Evolutionary conservation across 2,329 filamentous ascomycete species (phyloP).

Genomic region (Alternaria conjuncta): DNA sequence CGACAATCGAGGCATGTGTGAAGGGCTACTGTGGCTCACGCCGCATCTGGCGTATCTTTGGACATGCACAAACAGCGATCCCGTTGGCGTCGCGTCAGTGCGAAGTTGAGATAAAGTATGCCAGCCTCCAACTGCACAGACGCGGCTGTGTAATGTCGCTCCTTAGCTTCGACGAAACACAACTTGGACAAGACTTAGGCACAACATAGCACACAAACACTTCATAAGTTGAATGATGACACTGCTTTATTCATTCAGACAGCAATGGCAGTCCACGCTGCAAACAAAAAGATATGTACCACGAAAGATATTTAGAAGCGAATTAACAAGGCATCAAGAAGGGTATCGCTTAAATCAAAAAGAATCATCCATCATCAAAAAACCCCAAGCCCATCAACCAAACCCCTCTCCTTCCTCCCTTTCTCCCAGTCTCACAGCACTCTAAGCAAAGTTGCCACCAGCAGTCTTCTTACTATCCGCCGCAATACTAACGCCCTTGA

Average conservation of each 20-base stretch:
- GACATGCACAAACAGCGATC: neutral
- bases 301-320: neutral
- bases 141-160: neutral
- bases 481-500: constrained; percentile 59
- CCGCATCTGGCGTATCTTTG: too few relatives aligned
- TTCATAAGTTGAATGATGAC: neutral
- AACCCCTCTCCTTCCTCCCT: too few relatives aligned
- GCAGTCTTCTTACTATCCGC: constrained; percentile 33
- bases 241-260: neutral
- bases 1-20: neutral
- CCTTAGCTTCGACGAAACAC: neutral
- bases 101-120: neutral
- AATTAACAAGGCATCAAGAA: neutral
- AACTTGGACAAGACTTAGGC: neutral
- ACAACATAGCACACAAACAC: neutral
- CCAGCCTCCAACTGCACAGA: neutral
- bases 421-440: too few relatives aligned
- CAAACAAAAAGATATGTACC: neutral
- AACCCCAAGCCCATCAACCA: neutral
- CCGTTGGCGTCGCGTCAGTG: neutral
- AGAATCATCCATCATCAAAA: neutral
- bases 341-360: neutral
- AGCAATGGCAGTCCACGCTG: neutral
- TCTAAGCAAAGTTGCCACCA: constrained; percentile 39
- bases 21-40: too few relatives aligned